phyloP scores from a whole-genome alignment of 2,329 filamentous ascomycete genomes.

The Chaetomiaceae sp. region DNA sequence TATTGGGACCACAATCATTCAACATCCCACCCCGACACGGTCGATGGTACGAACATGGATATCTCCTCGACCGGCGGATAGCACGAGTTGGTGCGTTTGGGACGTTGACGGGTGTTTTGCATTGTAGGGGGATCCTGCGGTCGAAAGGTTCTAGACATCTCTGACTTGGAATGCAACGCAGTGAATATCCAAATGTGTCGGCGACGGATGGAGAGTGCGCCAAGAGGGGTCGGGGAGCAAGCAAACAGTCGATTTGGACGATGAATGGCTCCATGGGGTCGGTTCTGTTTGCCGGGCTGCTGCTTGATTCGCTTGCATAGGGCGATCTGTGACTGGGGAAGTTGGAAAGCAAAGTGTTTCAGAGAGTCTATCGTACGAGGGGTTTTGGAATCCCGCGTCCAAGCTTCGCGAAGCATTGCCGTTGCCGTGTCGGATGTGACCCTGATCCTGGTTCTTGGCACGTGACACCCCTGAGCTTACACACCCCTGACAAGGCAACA shows the following conservation, averaged over 20 bases:
- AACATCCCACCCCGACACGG: too few relatives aligned
- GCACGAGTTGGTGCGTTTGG: neutral
- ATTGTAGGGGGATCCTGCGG: slow-evolving; percentile 11
- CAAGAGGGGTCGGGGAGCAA: too few relatives aligned
- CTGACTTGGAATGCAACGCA: neutral
- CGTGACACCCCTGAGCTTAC: slow-evolving; percentile 24
- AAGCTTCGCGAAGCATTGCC: slow-evolving; percentile 7
- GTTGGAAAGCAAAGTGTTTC: slow-evolving; percentile 15
- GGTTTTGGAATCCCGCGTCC: too few relatives aligned
- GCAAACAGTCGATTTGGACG: slow-evolving; percentile 15
- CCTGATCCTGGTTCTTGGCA: slow-evolving; percentile 13
- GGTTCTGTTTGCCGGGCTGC: too few relatives aligned
- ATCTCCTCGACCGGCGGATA: too few relatives aligned
- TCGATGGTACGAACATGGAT: too few relatives aligned
- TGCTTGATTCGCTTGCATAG: too few relatives aligned
- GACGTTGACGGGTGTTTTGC: slow-evolving; percentile 3
- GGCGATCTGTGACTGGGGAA: slow-evolving; percentile 8
- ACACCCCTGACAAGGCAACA: slow-evolving; percentile 1
- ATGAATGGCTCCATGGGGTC: slow-evolving; percentile 20
- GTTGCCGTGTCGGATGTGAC: neutral
- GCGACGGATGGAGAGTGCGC: neutral
- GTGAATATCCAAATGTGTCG: neutral
- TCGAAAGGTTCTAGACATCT: neutral
- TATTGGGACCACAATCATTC: neutral
- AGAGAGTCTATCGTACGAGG: slow-evolving; percentile 20